Evolutionary conservation across 441 rosid genomes (phyloP), one percentile per base, ranked within the genome.

Genomic region (Hura crepitans): DNA sequence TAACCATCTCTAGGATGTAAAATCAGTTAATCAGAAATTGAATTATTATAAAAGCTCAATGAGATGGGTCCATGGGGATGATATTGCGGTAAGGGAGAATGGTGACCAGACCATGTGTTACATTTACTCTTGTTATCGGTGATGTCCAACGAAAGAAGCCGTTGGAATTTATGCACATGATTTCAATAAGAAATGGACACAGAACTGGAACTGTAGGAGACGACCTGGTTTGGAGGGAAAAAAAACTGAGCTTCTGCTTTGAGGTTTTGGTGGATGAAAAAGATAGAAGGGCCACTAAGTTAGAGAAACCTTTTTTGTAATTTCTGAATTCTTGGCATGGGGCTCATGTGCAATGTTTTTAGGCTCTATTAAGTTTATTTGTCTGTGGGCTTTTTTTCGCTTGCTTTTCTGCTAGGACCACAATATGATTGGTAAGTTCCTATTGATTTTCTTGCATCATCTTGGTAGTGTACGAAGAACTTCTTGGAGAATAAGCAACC

Each of bases 31-130:
- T 62, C 64, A 59, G 67, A 9, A 18, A 20, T 33, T 55, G 39
- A 72, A 57, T 72, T 72, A 72, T 55, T 20, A 42, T 27, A 27
- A 47, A 56, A 68, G 65, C 53, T 56, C 68, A 73, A 57, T 18
- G 58, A 45, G 61, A 72, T 65, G 76, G 81, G 82, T 63, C 78
- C 78, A 35, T 60, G 23, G 49, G n/a, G 3, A 66, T 43, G 65
- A 56, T 69, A 59, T 22, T 54, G 72, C 27, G 72, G 70, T 70
- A 47, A 35, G 47, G 59, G 31, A 63, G 68, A 66, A 58, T 28
- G 65, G 72, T 33, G 74, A 65, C 77, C 68, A 65, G 42, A 51
- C 73, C 78, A 75, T 77, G 80, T 75, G 85, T 77, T 72, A 31
- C 63, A 33, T 60, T 65, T 27, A 39, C 47, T 10, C 51, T 58